A percentile compares a stretch with the other conserved stretches of the same genome.
Evolutionary conservation across 2,329 filamentous ascomycete genomes (phyloP).

Genomic region (Leptographium procerum): DNA sequence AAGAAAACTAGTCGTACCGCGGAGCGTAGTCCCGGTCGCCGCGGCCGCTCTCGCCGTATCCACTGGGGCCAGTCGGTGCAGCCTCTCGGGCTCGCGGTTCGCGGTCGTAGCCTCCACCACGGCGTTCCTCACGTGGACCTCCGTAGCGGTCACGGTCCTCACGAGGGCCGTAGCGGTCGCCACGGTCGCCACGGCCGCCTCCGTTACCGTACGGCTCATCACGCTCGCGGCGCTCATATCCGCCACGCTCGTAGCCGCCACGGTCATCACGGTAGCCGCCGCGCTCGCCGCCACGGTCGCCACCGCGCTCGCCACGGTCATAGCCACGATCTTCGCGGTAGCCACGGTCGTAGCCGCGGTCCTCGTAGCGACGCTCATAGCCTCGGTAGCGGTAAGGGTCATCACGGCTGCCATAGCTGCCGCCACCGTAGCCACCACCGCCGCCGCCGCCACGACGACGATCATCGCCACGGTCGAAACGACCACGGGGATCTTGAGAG

Average conservation of each 20-base stretch:
- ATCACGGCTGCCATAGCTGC: constrained; percentile 35
- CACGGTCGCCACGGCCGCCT: constrained; percentile 30
- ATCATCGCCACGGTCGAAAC: constrained; percentile 51
- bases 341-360: constrained; percentile 25
- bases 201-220: constrained; percentile 25
- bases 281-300: constrained; percentile 39
- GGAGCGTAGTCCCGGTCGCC: constrained; percentile 31
- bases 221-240: constrained; percentile 40
- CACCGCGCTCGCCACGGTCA: constrained; percentile 43
- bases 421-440: constrained; percentile 38
- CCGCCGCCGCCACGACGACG: constrained; percentile 44
- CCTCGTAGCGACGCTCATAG: constrained; percentile 20
- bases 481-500: constrained; percentile 19
- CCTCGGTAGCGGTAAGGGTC: constrained; percentile 23
- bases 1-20: constrained; percentile 19
- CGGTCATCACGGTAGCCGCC: constrained; percentile 38
- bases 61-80: constrained; percentile 22
- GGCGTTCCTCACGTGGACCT: constrained; percentile 20
- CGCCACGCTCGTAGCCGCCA: constrained; percentile 41
- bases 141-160: constrained; percentile 34
- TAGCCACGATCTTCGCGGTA: constrained; percentile 32
- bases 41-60: constrained; percentile 28
- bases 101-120: constrained; percentile 23
- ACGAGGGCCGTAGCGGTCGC: constrained; percentile 34
- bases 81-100: constrained; percentile 11